phyloP scores from a whole-genome alignment of 768 basidiomycete genomes.

The Trametes cubensis region DNA sequence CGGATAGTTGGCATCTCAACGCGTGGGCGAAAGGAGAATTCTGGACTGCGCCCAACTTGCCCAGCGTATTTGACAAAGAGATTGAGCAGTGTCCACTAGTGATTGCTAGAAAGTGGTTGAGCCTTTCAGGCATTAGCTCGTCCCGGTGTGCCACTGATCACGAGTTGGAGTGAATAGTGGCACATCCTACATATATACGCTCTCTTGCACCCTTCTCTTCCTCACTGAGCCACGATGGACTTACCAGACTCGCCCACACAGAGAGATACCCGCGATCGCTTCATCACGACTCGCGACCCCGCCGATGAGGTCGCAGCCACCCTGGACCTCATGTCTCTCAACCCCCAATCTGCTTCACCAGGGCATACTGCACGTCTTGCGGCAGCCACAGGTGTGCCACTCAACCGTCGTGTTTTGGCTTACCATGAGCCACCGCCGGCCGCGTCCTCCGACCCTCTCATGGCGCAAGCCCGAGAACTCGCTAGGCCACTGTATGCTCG shows the following conservation, averaged over 20 bases:
- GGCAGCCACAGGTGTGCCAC: constrained; percentile 72
- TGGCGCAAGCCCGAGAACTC: constrained; percentile 76
- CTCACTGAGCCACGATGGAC: constrained; percentile 9
- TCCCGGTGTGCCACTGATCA: too few species aligned
- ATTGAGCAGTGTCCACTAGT: too few species aligned
- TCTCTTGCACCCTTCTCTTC: neutral
- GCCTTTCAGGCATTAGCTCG: too few species aligned
- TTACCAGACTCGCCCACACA: constrained; percentile 34
- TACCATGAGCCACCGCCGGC: constrained; percentile 87
- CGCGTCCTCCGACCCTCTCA: constrained; percentile 73
- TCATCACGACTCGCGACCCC: constrained; percentile 64
- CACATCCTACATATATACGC: neutral
- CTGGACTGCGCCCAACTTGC: too few species aligned
- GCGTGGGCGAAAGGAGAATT: too few species aligned
- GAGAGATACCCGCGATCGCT: constrained; percentile 65
- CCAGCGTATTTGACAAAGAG: too few species aligned
- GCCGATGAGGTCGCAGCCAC: constrained; percentile 61
- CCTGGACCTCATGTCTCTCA: constrained; percentile 63
- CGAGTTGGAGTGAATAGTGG: neutral
- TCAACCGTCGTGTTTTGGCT: constrained; percentile 81
- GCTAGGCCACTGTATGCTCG: constrained; percentile 77
- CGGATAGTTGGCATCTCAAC: too few species aligned
- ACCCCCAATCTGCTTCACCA: constrained; percentile 63
- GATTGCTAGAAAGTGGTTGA: too few species aligned
- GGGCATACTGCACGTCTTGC: constrained; percentile 79